Conservation (phyloP, 2,329 filamentous ascomycete genomes). For the Colletotrichum magnum region DNA sequence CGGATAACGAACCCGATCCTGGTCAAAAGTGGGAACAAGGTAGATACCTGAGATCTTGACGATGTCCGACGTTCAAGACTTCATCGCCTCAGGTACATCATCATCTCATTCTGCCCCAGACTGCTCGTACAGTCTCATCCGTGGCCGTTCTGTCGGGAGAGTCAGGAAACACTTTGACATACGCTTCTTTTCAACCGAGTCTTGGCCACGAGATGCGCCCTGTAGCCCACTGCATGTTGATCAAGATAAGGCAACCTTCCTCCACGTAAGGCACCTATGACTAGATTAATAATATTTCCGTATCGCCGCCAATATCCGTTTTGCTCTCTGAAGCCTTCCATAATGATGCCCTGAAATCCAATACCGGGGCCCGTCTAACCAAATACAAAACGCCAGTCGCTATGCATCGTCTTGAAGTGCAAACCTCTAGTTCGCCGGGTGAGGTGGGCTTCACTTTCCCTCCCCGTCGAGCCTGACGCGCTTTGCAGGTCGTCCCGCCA, state of each 20-base stretch:
- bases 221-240: too few species aligned
- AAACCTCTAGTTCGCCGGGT: not conserved
- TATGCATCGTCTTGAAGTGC: slow-evolving; percentile 25
- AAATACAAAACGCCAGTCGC: slow-evolving; percentile 32
- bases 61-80: not conserved
- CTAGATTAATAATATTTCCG: not conserved
- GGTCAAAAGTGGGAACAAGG: slow-evolving; percentile 22
- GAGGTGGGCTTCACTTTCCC: slow-evolving; percentile 20
- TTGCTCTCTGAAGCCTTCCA: not conserved
- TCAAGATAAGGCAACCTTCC: too few species aligned
- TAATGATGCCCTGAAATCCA: not conserved
- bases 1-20: slow-evolving; percentile 3
- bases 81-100: not conserved
- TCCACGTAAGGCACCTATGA: not conserved
- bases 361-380: not conserved
- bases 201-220: too few species aligned
- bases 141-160: too few species aligned
- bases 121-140: too few species aligned
- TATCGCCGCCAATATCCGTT: not conserved
- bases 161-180: too few species aligned
- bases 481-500: slow-evolving; percentile 42
- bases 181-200: too few species aligned
- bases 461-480: slow-evolving; percentile 33
- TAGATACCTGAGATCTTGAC: not conserved
- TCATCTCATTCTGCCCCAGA: not conserved